These are phyloP conservation scores for Haplosporangium sp. DNA, from an alignment of 371 early-diverging fungal species.

Conservation along the genomic window DNA sequence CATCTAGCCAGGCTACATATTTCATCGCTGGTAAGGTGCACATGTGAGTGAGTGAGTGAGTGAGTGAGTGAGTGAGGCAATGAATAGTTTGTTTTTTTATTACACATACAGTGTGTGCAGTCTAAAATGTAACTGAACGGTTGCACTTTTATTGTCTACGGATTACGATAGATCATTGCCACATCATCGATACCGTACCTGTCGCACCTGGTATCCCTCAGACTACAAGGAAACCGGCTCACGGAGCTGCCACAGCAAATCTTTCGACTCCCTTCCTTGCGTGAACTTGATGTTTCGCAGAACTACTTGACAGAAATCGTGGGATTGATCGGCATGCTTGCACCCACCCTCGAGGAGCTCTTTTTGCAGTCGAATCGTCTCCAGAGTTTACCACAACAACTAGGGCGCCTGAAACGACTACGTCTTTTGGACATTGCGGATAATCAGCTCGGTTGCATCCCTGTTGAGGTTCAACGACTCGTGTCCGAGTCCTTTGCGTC, in stretches of 20 bases:
- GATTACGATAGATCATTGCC: conserved; percentile 27
- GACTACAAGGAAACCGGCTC: conserved; percentile 61
- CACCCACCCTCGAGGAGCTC: conserved; percentile 56
- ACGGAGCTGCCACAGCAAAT: conserved; percentile 61
- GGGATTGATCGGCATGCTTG: conserved; percentile 59
- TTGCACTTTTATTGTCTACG: neutral
- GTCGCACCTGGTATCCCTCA: conserved; percentile 39
- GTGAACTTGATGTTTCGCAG: conserved; percentile 69
- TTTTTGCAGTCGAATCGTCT: conserved; percentile 70
- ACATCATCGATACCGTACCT: conserved; percentile 39
- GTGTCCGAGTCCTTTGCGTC: conserved; percentile 35
- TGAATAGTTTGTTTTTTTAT: no score
- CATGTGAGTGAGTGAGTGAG: no score
- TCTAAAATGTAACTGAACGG: neutral
- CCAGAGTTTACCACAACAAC: conserved; percentile 63
- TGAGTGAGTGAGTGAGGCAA: no score
- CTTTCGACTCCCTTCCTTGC: conserved; percentile 59
- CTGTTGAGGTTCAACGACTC: conserved; percentile 58
- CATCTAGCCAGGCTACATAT: conserved; percentile 42
- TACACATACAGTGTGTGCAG: neutral
- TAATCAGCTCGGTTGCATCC: conserved; percentile 69
- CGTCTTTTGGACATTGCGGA: conserved; percentile 70
- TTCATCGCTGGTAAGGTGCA: conserved; percentile 26
- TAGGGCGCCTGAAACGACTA: conserved; percentile 59
- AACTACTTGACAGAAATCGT: conserved; percentile 60